Evolutionary conservation across 1,284 basidiomycete species (phyloP).

Genomic region (Fistulina hepatica): DNA sequence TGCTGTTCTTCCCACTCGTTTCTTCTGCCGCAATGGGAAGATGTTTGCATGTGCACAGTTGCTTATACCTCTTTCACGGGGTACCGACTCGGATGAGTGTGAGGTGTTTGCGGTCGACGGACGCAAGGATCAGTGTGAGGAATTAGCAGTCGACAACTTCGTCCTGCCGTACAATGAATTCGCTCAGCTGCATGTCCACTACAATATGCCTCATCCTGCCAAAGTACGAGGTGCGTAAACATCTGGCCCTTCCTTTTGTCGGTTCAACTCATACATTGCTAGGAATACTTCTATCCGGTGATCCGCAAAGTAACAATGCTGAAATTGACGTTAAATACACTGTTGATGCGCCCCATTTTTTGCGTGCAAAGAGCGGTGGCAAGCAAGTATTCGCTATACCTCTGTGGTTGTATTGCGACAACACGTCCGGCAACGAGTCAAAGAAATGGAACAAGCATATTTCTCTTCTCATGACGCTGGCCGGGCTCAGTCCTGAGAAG

Average conservation of each 20-base stretch:
- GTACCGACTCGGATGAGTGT: background rate
- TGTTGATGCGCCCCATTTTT: slow-evolving; percentile 10
- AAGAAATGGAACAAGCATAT: slow-evolving; percentile 38
- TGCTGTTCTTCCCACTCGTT: background rate
- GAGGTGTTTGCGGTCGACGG: slow-evolving; percentile 6
- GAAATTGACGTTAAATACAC: background rate
- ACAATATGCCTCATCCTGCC: slow-evolving; percentile 3
- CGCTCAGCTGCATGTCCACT: background rate
- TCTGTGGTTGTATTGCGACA: slow-evolving; percentile 26
- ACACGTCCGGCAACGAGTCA: slow-evolving; percentile 29
- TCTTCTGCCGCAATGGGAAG: background rate
- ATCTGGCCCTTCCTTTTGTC: background rate
- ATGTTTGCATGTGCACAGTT: background rate
- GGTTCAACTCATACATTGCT: slow-evolving; percentile 2
- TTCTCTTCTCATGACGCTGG: slow-evolving; percentile 24
- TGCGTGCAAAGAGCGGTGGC: slow-evolving; percentile 13
- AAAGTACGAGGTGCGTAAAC: background rate
- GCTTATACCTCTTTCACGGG: background rate
- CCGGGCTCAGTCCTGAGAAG: slow-evolving; percentile 19
- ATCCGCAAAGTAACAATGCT: background rate
- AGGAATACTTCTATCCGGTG: background rate
- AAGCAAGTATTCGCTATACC: slow-evolving; percentile 15
- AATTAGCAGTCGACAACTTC: background rate
- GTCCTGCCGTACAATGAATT: background rate
- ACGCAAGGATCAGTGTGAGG: background rate